Conservation (phyloP, 2,329 filamentous ascomycete genomes). For the Magnaporthiopsis incrustans region DNA sequence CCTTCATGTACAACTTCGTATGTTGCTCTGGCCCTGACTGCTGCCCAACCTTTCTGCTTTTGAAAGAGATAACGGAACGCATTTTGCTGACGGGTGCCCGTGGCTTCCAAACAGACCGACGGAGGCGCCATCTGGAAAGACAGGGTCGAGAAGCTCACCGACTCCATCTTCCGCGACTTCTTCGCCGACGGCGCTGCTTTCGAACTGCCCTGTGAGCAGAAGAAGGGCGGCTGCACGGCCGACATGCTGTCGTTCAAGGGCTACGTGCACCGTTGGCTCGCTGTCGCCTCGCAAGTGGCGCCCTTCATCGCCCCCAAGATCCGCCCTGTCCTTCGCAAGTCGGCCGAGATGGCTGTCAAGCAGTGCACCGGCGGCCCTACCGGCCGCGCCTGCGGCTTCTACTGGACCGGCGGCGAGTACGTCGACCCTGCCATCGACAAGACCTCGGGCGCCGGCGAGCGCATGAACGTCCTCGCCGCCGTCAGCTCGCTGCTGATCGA, state of each 20-base stretch:
- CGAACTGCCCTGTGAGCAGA: conserved; percentile 40
- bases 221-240: conserved; percentile 47
- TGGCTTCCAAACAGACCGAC: conserved; percentile 32
- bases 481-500: conserved; percentile 36
- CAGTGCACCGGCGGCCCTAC: conserved; percentile 51
- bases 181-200: conserved; percentile 52
- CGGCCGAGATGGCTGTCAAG: conserved; percentile 49
- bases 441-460: conserved; percentile 40
- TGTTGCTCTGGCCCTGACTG: conserved; percentile 15
- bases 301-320: conserved; percentile 49
- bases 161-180: conserved; percentile 40
- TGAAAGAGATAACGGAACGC: background rate
- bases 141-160: conserved; percentile 47
- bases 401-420: conserved; percentile 42
- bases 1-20: conserved; percentile 61
- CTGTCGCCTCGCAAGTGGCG: conserved; percentile 51
- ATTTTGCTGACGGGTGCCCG: background rate
- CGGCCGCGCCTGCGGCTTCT: conserved; percentile 47
- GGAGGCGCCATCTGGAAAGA: conserved; percentile 43
- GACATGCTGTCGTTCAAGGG: conserved; percentile 71
- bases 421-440: conserved; percentile 21
- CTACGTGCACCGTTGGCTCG: conserved; percentile 58
- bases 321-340: conserved; percentile 47
- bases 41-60: background rate
- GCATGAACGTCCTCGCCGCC: conserved; percentile 43